These are phyloP conservation scores for Trichocomaceae sp. DNA, from an alignment of 2,329 filamentous ascomycete genomes.

Conservation along the genomic window DNA sequence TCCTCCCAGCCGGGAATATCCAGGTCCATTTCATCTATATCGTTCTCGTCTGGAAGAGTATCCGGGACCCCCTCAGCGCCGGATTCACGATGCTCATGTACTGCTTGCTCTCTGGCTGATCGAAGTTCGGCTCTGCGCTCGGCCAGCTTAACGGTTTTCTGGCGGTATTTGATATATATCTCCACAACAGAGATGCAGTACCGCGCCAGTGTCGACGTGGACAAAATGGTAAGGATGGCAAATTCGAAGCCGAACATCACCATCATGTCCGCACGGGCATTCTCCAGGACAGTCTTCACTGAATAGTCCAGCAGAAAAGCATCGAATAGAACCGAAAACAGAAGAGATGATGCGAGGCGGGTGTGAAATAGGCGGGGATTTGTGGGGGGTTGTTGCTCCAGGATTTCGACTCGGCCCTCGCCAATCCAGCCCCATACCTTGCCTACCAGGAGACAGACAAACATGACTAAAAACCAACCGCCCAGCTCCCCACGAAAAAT, in stretches of 20 bases:
- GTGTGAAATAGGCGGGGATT: constrained; percentile 85
- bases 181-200: constrained; percentile 77
- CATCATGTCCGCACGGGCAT: constrained; percentile 97
- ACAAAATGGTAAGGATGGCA: constrained; percentile 74
- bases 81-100: constrained; percentile 31
- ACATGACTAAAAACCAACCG: constrained; percentile 93
- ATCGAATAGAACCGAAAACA: constrained; percentile 74
- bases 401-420: constrained; percentile 83
- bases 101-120: constrained; percentile 44
- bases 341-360: constrained; percentile 69
- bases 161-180: constrained; percentile 64
- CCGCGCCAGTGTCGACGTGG: constrained; percentile 68
- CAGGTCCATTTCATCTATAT: constrained; percentile 86
- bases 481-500: constrained; percentile 95
- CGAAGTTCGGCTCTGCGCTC: constrained; percentile 63
- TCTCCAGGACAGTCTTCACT: constrained; percentile 72
- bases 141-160: constrained; percentile 63
- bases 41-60: constrained; percentile 58
- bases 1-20: constrained; percentile 95
- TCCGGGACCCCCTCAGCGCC: constrained; percentile 31
- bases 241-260: constrained; percentile 99
- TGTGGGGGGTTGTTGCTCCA: constrained; percentile 89
- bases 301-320: constrained; percentile 73
- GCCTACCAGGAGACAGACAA: constrained; percentile 80
- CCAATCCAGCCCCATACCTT: constrained; percentile 99